Conservation (phyloP, 352 stramenopile species). For the Globisporangium spiculum region DNA sequence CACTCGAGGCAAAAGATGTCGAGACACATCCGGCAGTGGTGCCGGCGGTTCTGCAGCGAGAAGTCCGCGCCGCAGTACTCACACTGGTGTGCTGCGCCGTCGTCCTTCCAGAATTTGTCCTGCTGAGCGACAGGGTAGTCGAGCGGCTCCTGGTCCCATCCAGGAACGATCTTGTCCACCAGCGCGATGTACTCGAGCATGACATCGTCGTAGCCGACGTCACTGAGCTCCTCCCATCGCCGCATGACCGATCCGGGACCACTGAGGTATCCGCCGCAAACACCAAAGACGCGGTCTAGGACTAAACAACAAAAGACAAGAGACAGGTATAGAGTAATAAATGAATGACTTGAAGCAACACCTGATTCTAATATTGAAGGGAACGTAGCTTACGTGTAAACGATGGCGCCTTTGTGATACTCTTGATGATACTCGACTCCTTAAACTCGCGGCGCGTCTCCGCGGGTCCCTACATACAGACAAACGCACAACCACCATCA, state of each 20-base stretch:
- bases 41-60: slow-evolving; percentile 37
- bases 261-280: slow-evolving; percentile 51
- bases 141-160: slow-evolving; percentile 47
- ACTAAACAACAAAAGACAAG: slow-evolving; percentile 12
- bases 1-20: slow-evolving; percentile 67
- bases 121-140: slow-evolving; percentile 51
- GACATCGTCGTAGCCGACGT: slow-evolving; percentile 31
- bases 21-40: slow-evolving; percentile 76
- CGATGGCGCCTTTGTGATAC: slow-evolving; percentile 12
- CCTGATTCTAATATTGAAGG: not conserved
- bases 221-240: slow-evolving; percentile 60
- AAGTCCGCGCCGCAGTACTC: slow-evolving; percentile 50
- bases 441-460: slow-evolving; percentile 50
- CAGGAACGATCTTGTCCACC: slow-evolving; percentile 62
- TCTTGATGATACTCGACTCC: slow-evolving; percentile 28
- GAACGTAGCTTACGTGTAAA: slow-evolving; percentile 15
- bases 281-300: slow-evolving; percentile 30
- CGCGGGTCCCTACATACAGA: slow-evolving; percentile 17
- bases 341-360: not conserved
- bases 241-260: slow-evolving; percentile 59
- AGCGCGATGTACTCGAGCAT: slow-evolving; percentile 55
- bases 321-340: not conserved
- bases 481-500: too few relatives aligned
- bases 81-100: slow-evolving; percentile 36
- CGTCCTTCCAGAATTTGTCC: slow-evolving; percentile 68